Conservation (phyloP, 805 yeast genomes). For the Spathaspora gorwiae region DNA sequence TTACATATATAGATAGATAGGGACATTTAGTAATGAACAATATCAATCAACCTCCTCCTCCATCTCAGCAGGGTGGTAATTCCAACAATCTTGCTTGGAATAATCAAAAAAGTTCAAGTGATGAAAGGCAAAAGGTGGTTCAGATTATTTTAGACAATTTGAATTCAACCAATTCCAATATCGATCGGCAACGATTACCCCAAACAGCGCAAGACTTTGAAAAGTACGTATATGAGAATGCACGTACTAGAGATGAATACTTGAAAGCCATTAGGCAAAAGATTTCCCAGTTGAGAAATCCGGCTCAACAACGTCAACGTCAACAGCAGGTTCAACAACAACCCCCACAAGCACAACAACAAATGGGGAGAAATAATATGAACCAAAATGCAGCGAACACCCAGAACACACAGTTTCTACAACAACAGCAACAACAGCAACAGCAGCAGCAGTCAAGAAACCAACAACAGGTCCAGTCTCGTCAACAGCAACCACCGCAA, state of each 20-base stretch:
- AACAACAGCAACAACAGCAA: constrained; percentile 49
- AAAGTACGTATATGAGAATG: constrained; percentile 55
- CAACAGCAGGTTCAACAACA: constrained; percentile 8
- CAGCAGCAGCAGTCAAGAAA: constrained; percentile 27
- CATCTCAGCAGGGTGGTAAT: background rate
- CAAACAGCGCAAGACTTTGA: constrained; percentile 67
- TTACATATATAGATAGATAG: no score
- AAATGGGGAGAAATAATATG: constrained; percentile 9
- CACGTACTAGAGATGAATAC: constrained; percentile 57
- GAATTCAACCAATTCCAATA: constrained; percentile 20
- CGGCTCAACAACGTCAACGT: constrained; percentile 16
- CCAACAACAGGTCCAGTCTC: constrained; percentile 36
- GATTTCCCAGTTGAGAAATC: constrained; percentile 28
- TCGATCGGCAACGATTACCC: constrained; percentile 31
- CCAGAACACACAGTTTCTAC: constrained; percentile 26
- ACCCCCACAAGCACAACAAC: constrained; percentile 17
- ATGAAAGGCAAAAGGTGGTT: constrained; percentile 39
- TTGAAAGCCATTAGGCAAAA: constrained; percentile 38
- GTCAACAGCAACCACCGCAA: constrained; percentile 11
- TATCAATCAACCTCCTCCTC: background rate
- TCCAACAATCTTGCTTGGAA: background rate
- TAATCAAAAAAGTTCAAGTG: background rate
- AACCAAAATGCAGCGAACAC: constrained; percentile 28
- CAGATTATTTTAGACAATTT: constrained; percentile 33
- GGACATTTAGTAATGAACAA: background rate